These are phyloP conservation scores for Penicillium herquei DNA, from an alignment of 495 filamentous ascomycete genomes.

Conservation along the genomic window DNA sequence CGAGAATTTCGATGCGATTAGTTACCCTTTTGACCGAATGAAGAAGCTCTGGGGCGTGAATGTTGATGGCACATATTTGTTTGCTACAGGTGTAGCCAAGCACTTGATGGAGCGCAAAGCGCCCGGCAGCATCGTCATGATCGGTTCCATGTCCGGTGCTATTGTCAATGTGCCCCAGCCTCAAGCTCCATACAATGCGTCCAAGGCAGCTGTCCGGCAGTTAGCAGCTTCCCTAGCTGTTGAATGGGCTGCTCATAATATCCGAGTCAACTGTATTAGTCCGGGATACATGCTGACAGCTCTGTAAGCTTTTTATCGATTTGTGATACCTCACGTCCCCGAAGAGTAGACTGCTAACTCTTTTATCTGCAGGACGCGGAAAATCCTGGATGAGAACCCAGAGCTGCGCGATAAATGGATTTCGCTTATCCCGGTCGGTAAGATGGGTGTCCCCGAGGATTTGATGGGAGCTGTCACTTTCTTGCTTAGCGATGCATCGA, in stretches of 20 bases:
- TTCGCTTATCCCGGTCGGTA: constrained; percentile 83
- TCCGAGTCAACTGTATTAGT: constrained; percentile 88
- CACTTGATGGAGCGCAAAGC: constrained; percentile 82
- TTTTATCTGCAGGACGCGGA: constrained; percentile 66
- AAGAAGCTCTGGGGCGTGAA: constrained; percentile 93
- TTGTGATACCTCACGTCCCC: too few relatives aligned
- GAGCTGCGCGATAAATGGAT: constrained; percentile 86
- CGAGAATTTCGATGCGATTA: constrained; percentile 89
- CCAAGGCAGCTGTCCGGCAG: constrained; percentile 87
- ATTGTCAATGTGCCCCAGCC: constrained; percentile 96
- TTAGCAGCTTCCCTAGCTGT: constrained; percentile 77
- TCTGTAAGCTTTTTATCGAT: constrained; percentile 45
- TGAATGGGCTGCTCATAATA: constrained; percentile 81
- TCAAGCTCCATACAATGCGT: constrained; percentile 86
- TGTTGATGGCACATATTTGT: constrained; percentile 90
- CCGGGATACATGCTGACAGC: constrained; percentile 95
- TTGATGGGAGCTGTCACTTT: constrained; percentile 93
- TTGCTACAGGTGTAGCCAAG: constrained; percentile 78
- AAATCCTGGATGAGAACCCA: constrained; percentile 90
- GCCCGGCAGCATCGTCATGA: constrained; percentile 86
- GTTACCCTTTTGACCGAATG: constrained; percentile 84
- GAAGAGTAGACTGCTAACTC: background rate
- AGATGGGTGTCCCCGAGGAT: constrained; percentile 90
- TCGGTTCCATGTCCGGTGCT: constrained; percentile 88
- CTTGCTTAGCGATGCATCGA: constrained; percentile 79